phyloP scores from a whole-genome alignment of 192 early-diverging fungal species.

The Backusella circina region DNA sequence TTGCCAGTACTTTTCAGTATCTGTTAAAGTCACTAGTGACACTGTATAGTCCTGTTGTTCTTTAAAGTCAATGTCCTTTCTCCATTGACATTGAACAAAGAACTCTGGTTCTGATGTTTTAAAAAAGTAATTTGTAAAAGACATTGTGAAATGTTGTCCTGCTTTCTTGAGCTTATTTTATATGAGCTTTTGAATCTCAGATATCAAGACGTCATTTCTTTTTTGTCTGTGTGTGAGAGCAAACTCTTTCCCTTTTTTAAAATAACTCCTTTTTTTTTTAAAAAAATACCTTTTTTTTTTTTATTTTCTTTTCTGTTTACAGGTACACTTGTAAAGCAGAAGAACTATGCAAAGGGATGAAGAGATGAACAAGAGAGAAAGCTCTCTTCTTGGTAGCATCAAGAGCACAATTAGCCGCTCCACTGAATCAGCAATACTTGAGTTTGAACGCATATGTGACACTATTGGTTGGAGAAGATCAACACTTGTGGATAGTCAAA shows the following conservation, averaged over 20 bases:
- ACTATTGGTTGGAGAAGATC: background rate
- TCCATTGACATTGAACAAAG: conserved; percentile 1
- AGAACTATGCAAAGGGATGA: background rate
- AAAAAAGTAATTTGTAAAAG: background rate
- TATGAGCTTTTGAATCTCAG: background rate
- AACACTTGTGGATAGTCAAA: background rate
- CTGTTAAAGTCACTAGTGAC: background rate
- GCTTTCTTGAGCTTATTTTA: background rate
- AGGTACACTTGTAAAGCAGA: background rate
- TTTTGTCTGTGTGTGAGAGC: too few species aligned
- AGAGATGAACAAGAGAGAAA: background rate
- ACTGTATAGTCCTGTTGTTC: background rate
- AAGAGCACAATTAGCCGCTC: background rate
- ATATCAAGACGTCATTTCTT: background rate
- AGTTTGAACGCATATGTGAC: background rate
- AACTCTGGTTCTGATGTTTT: background rate
- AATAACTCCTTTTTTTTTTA: background rate
- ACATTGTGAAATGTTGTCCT: background rate
- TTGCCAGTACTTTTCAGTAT: background rate
- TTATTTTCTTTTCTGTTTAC: background rate
- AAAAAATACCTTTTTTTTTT: background rate
- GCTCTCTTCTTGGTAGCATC: background rate
- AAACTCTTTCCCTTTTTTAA: background rate
- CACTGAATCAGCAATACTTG: background rate
- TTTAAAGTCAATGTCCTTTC: background rate